Base-by-base conservation (phyloP, 345 rosid species). In the Acer yangbiense region DNA sequence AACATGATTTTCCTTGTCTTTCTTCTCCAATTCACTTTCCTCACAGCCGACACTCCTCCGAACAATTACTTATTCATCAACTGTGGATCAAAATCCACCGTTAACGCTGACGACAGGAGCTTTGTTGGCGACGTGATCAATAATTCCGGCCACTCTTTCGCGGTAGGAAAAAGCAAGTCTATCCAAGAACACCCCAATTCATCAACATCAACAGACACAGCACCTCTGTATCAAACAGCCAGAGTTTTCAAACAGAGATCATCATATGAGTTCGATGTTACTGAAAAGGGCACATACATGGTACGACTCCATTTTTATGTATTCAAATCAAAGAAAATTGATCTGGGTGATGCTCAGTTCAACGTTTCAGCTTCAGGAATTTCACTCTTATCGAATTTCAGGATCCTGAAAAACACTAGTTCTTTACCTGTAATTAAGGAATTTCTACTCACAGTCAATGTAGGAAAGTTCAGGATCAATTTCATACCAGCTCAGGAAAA, bases 231-330 rank as follows among this genome's bases (percentile, higher is more conserved):
- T 75, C 50, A 74, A 16, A 72, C 88, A 1, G 88, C 85, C 18
- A 85, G 84, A 68, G 48, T 82, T 62, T 85, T 69, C 85, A 18
- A 63, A 4, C 2, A 10, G 1, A 71, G 54, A 6, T 74, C 85
- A 0, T 43, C 60, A 0, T 85, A 82, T 72, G 57, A 3, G 39
- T 20, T 85, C 35, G 1, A 68, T 1, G 66, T 76, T 54, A 7
- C 54, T 18, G 17, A 21, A 2, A 20, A 14, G 0, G 82, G 84
- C 35, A 32, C 72, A 9, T 61, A 83, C 79, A 12, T 82, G 9
- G 74, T 83, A 21, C 84, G 86, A 25, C 74, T 85, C 66, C 88
- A 85, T 81, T 83, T 85, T 75, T 76, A 68, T 39, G 52, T 80
- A 32, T 80, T 85, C 76, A 55, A 11, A 7, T 35, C 70, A 35